Conservation (phyloP, 2,329 filamentous ascomycete genomes). For the Mycosphaerella sp. region DNA sequence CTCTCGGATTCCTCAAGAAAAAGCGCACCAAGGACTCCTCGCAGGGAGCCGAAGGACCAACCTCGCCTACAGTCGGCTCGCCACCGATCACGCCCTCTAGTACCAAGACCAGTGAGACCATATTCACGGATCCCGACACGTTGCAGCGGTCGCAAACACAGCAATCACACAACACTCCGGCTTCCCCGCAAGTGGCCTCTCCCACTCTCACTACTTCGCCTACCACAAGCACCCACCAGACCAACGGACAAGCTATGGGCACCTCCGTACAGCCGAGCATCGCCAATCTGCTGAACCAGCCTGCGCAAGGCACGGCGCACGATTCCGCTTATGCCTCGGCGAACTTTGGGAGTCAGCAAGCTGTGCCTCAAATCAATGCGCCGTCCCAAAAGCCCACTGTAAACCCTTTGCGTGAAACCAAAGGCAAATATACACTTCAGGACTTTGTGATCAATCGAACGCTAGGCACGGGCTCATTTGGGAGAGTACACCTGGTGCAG, state of each 20-base stretch:
- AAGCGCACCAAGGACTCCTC: constrained; percentile 88
- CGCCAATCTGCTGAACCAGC: constrained; percentile 72
- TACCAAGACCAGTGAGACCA: constrained; percentile 32
- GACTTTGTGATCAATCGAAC: constrained; percentile 91
- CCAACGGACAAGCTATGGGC: constrained; percentile 17
- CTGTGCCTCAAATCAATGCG: constrained; percentile 34
- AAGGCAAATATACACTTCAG: constrained; percentile 90
- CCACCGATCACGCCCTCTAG: constrained; percentile 44
- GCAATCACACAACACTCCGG: constrained; percentile 21
- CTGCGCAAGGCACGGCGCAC: constrained; percentile 34
- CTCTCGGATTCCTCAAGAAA: constrained; percentile 94
- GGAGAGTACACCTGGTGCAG: constrained; percentile 91
- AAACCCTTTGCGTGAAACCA: constrained; percentile 61
- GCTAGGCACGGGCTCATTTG: constrained; percentile 93
- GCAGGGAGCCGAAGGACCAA: constrained; percentile 51
- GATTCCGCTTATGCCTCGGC: constrained; percentile 30
- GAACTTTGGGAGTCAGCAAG: constrained; percentile 36
- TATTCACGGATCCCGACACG: constrained; percentile 29
- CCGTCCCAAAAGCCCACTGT: constrained; percentile 27
- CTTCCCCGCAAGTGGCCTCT: constrained; percentile 33
- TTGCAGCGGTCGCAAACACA: constrained; percentile 22
- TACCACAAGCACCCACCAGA: constrained; percentile 4
- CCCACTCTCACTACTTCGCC: constrained; percentile 16
- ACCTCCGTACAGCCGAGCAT: constrained; percentile 69
- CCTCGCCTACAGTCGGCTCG: constrained; percentile 48